Evolutionary conservation across 768 basidiomycete species (phyloP), one percentile per base, ranked within the genome.

Genomic region (Dacryopinax spathularia): DNA sequence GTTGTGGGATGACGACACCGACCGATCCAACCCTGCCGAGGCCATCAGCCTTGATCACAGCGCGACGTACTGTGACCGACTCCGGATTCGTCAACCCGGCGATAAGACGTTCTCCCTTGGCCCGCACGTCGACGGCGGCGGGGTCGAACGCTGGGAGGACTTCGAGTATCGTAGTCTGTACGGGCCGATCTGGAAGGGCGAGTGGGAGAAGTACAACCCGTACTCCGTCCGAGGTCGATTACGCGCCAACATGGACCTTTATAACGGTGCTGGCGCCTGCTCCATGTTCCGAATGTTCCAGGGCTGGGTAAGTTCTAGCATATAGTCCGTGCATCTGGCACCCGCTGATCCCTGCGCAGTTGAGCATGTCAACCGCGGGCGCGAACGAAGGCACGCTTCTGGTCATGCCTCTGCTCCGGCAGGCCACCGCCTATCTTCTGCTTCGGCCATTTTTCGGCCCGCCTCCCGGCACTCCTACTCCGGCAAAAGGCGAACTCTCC

Each of bases 21-120:
- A 56, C 25, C 48, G 48, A 9, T 75, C 81, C 1, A 75, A 80
- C 61, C 71, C 78, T 0, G 65, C 69, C 31, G 72, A 79, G 29
- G 71, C 74, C 29, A 72, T 86, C 62, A 77, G 75, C 63, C 76
- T 88, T 31, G 67, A 73, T 12, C 82, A 78, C 1, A 86, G 87
- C 0, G 73, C 90, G n/a, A 82, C 84, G 0, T 91, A 91, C 72
- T 87, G 83, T 64, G 89, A 91, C 73, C 79, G 89, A 5, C 74
- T 90, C 12, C 79, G 88, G 1, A 87, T 89, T 56, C 80, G 89
- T 4, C 79, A 78, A 31, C 86, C 88, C 0, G 89, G 88, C 0
- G 88, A 88, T 65, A 73, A 77, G 13, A 78, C 79, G 59, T 89
- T 89, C 69, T 79, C 82, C 0, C 74, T 89, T 1, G 86, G 84